phyloP scores from a whole-genome alignment of 2,329 filamentous ascomycete genomes.

The Hypoxylon sp. region DNA sequence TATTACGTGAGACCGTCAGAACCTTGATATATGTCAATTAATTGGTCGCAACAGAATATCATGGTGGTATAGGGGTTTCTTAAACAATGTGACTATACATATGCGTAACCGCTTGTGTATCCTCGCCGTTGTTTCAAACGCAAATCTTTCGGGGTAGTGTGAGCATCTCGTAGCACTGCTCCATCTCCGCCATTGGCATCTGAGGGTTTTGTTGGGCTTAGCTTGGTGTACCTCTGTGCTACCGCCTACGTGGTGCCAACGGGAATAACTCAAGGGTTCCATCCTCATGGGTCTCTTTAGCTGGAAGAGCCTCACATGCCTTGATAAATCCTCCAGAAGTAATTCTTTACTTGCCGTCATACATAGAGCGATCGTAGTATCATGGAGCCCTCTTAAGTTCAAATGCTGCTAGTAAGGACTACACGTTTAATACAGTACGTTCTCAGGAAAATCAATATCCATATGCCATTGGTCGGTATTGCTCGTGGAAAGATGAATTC shows the following conservation, averaged over 20 bases:
- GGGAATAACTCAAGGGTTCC: conserved; percentile 26
- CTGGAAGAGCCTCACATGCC: conserved; percentile 32
- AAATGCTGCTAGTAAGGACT: too few relatives aligned
- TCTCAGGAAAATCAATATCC: too few relatives aligned
- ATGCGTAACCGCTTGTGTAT: too few relatives aligned
- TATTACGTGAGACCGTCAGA: conserved; percentile 33
- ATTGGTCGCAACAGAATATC: conserved; percentile 22
- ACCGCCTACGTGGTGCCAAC: conserved; percentile 36
- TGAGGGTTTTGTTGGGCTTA: conserved; percentile 20
- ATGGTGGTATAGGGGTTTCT: conserved; percentile 19
- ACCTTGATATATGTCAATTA: conserved; percentile 31
- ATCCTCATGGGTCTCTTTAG: conserved; percentile 28
- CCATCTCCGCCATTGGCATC: conserved; percentile 8
- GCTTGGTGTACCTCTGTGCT: conserved; percentile 21
- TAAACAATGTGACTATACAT: conserved; percentile 12
- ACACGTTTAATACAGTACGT: too few relatives aligned
- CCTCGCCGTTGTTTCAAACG: conserved; percentile 8
- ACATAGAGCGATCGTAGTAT: conserved; percentile 1
- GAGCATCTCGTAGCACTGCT: conserved; percentile 8
- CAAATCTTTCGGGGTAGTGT: conserved; percentile 16
- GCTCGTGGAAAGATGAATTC: too few relatives aligned
- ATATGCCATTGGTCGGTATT: too few relatives aligned
- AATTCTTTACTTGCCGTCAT: conserved; percentile 5
- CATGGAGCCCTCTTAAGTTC: conserved; percentile 1
- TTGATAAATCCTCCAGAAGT: conserved; percentile 14